Evolutionary conservation across 208 protist genomes (phyloP).

Genomic region (Trypanosomatidae sp.): DNA sequence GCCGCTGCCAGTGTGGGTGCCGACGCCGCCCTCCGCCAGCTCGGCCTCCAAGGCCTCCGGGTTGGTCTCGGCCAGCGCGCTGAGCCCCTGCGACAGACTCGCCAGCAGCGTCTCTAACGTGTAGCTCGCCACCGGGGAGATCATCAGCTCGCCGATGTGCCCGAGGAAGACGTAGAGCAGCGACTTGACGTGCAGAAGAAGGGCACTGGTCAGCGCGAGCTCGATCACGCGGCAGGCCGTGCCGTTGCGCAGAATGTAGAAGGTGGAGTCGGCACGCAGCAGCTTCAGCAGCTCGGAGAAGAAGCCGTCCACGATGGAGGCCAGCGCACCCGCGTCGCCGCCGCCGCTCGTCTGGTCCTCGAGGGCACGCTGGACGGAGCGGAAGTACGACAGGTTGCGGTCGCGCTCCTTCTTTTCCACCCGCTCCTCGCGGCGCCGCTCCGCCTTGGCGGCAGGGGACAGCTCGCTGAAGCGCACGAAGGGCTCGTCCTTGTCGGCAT

Average conservation of each 20-base stretch:
- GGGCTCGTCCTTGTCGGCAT: constrained; percentile 24
- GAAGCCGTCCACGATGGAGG: constrained; percentile 84
- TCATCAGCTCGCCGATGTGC: constrained; percentile 57
- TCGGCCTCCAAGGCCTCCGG: constrained; percentile 50
- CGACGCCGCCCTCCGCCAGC: constrained; percentile 57
- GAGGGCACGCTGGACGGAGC: constrained; percentile 69
- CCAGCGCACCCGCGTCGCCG: constrained; percentile 51
- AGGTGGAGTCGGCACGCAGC: constrained; percentile 62
- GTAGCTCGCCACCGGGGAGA: constrained; percentile 87
- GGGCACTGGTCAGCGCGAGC: constrained; percentile 59
- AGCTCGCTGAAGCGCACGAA: constrained; percentile 85
- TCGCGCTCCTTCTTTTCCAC: constrained; percentile 87
- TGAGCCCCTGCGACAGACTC: constrained; percentile 67
- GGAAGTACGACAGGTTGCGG: constrained; percentile 85
- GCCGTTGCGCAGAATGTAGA: constrained; percentile 80
- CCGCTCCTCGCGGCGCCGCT: constrained; percentile 72
- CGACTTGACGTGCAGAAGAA: constrained; percentile 87
- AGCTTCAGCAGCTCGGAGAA: constrained; percentile 88
- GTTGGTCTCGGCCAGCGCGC: constrained; percentile 42
- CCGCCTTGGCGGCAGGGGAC: constrained; percentile 53
- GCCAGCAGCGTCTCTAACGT: constrained; percentile 75
- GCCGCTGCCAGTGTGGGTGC: constrained; percentile 75
- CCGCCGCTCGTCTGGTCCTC: constrained; percentile 54
- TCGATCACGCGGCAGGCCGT: constrained; percentile 84
- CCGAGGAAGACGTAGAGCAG: constrained; percentile 87